A percentile compares a stretch with the other conserved stretches of the same genome.
phyloP scores from a whole-genome alignment of 495 filamentous ascomycete species.

The Articulospora tetracladia region DNA sequence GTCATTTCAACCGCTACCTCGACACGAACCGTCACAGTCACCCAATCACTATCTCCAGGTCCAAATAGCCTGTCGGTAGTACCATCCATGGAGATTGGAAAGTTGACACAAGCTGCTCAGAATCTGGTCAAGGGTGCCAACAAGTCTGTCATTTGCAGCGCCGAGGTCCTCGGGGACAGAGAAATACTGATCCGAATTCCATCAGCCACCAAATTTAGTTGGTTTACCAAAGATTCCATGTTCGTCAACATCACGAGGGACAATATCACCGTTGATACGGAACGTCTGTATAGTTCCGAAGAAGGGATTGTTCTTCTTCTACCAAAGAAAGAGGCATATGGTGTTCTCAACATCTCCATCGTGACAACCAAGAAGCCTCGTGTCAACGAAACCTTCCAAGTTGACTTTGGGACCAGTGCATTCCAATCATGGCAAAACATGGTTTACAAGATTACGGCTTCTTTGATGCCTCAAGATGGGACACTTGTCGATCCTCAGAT shows the following conservation, averaged over 20 bases:
- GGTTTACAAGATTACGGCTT: slow-evolving; percentile 37
- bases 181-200: slow-evolving; percentile 46
- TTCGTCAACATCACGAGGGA: slow-evolving; percentile 46
- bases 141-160: slow-evolving; percentile 21
- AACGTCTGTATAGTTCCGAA: slow-evolving; percentile 49
- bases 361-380: slow-evolving; percentile 45
- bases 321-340: slow-evolving; percentile 53
- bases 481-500: slow-evolving; percentile 39
- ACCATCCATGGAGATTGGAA: slow-evolving; percentile 29
- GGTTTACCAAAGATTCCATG: slow-evolving; percentile 44
- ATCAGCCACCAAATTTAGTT: slow-evolving; percentile 46
- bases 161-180: slow-evolving; percentile 53
- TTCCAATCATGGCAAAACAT: slow-evolving; percentile 41
- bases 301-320: slow-evolving; percentile 34
- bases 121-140: slow-evolving; percentile 36
- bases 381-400: slow-evolving; percentile 45
- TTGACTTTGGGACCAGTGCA: slow-evolving; percentile 50
- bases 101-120: slow-evolving; percentile 30
- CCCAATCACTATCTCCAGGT: slow-evolving; percentile 16
- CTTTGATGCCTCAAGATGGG: slow-evolving; percentile 36
- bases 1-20: slow-evolving; percentile 7
- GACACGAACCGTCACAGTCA: slow-evolving; percentile 25
- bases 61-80: slow-evolving; percentile 29
- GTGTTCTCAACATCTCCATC: slow-evolving; percentile 54
- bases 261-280: slow-evolving; percentile 39